These are phyloP conservation scores for Ganoderma sinense DNA, from an alignment of 1,284 basidiomycete species.

Conservation along the genomic window DNA sequence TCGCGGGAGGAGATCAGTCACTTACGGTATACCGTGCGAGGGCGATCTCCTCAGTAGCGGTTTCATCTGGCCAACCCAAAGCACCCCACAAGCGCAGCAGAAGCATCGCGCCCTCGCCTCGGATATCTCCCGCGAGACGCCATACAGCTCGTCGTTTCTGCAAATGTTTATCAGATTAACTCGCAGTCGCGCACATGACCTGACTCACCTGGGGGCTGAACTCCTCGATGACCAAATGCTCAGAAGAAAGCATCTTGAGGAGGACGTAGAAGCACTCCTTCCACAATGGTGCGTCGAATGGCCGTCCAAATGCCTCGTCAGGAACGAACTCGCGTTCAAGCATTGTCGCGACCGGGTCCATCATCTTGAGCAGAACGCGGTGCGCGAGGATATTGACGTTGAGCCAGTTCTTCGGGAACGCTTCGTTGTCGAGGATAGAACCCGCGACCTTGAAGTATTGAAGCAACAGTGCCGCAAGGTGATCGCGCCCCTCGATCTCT, in stretches of 20 bases:
- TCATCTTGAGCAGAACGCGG: constrained; percentile 88
- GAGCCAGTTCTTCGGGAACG: constrained; percentile 92
- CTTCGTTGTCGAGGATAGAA: constrained; percentile 88
- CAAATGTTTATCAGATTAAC: neutral
- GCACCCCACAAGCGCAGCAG: constrained; percentile 89
- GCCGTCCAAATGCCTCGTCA: constrained; percentile 61
- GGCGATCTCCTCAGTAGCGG: constrained; percentile 47
- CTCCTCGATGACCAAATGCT: constrained; percentile 93
- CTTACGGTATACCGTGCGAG: constrained; percentile 69
- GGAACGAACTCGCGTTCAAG: constrained; percentile 89
- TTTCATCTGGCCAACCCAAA: constrained; percentile 78
- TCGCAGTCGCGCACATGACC: constrained; percentile 1
- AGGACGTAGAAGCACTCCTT: constrained; percentile 83
- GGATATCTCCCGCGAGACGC: constrained; percentile 94
- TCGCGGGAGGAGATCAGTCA: constrained; percentile 13
- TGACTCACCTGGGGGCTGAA: constrained; percentile 84
- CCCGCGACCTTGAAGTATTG: constrained; percentile 85
- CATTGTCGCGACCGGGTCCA: constrained; percentile 82
- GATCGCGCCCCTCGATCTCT: constrained; percentile 88
- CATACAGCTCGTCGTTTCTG: constrained; percentile 95
- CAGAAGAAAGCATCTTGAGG: constrained; percentile 86
- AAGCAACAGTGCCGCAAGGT: constrained; percentile 75
- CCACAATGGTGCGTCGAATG: constrained; percentile 88
- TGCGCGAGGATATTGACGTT: constrained; percentile 93
- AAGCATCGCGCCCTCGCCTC: constrained; percentile 91